Conservation (phyloP, 169 alveolate species). For the Cryptosporidium ryanae region DNA sequence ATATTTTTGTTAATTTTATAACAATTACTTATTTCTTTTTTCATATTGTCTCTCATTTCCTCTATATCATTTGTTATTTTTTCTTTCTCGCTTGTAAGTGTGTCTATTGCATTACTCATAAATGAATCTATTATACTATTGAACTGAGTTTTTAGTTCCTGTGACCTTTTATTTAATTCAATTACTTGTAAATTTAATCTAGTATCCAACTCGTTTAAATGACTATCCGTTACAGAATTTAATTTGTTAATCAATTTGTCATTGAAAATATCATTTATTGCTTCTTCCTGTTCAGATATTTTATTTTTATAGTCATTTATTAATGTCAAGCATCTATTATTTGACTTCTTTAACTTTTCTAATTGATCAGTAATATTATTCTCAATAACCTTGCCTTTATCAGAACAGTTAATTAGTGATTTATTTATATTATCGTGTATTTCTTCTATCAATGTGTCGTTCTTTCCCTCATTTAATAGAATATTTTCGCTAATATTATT, state of each 20-base stretch:
- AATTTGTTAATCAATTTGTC: neutral
- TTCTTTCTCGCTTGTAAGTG: slow-evolving; percentile 6
- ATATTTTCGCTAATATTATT: slow-evolving; percentile 28
- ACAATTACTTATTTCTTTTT: neutral
- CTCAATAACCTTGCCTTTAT: slow-evolving; percentile 8
- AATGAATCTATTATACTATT: slow-evolving; percentile 35
- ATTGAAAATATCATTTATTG: slow-evolving; percentile 6
- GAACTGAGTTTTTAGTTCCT: slow-evolving; percentile 26
- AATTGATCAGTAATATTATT: neutral
- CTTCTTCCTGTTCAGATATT: neutral
- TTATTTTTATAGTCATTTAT: slow-evolving; percentile 20
- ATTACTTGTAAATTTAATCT: slow-evolving; percentile 13
- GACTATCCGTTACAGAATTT: slow-evolving; percentile 4
- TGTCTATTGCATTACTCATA: slow-evolving; percentile 30
- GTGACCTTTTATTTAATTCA: slow-evolving; percentile 12
- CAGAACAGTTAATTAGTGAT: slow-evolving; percentile 1
- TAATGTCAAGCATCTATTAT: slow-evolving; percentile 13
- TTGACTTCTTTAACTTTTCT: slow-evolving; percentile 25
- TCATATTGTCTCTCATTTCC: slow-evolving; percentile 12
- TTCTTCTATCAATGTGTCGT: neutral
- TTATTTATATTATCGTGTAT: slow-evolving; percentile 26
- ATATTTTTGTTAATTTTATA: slow-evolving; percentile 7
- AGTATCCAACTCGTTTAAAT: slow-evolving; percentile 17
- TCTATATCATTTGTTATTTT: slow-evolving; percentile 20
- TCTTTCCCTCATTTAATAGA: neutral